Percentiles rank a stretch among this genome's conserved stretches.
Evolutionary conservation across 1,284 basidiomycete species (phyloP).

Genomic region (Cronartium quercuum): DNA sequence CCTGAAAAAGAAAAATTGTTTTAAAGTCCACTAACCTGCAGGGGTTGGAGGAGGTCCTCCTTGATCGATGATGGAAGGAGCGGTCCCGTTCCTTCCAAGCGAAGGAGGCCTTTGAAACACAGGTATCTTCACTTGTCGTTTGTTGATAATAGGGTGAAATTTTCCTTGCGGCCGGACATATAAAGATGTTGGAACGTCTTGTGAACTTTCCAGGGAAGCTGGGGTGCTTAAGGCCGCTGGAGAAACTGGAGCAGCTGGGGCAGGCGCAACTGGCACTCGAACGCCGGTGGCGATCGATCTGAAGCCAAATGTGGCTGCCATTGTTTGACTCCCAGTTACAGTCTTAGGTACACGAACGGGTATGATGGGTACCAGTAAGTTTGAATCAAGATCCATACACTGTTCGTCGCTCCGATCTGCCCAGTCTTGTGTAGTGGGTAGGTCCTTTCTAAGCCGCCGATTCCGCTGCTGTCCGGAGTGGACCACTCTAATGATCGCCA

Average conservation of each 20-base stretch:
- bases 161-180: neutral
- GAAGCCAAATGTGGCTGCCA: neutral
- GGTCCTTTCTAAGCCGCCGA: neutral
- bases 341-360: neutral
- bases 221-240: too few species aligned
- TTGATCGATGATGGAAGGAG: too few species aligned
- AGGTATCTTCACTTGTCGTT: neutral
- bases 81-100: too few species aligned
- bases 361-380: neutral
- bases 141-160: neutral
- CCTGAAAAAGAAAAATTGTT: too few species aligned
- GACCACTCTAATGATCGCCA: slow-evolving; percentile 1
- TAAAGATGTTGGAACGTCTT: too few species aligned
- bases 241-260: too few species aligned
- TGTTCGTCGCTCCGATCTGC: neutral
- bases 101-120: too few species aligned
- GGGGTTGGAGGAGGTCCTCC: too few species aligned
- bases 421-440: neutral
- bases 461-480: neutral
- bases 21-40: too few species aligned
- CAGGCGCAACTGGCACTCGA: neutral
- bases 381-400: neutral
- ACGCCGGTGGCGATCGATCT: neutral
- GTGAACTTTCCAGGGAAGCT: too few species aligned
- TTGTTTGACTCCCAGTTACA: neutral